These are phyloP conservation scores for Penicillium antarcticum DNA, from an alignment of 495 filamentous ascomycete species.

Conservation along the genomic window DNA sequence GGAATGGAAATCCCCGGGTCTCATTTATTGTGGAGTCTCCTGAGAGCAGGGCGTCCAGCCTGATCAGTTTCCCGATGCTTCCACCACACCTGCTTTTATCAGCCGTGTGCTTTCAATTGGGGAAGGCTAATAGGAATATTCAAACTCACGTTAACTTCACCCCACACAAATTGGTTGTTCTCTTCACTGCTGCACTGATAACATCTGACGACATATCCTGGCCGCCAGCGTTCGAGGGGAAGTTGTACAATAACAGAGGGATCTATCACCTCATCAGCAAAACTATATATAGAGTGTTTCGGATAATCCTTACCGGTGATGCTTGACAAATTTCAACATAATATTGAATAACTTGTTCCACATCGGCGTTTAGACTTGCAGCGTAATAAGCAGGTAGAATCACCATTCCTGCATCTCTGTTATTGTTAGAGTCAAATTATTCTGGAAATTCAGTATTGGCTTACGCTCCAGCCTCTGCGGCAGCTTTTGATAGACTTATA, in stretches of 20 bases:
- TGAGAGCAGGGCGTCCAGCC: conserved; percentile 10
- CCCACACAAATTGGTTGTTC: conserved; percentile 17
- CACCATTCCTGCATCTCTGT: conserved; percentile 22
- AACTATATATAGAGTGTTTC: not conserved
- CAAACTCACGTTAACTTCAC: conserved; percentile 19
- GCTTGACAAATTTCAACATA: conserved; percentile 20
- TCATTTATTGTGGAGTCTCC: conserved; percentile 7
- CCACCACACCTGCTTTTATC: conserved; percentile 14
- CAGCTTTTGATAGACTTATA: conserved; percentile 10
- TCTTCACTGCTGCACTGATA: conserved; percentile 12
- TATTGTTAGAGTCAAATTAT: not conserved
- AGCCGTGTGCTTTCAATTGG: no score
- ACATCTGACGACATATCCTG: conserved; percentile 23
- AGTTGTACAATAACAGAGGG: conserved; percentile 20
- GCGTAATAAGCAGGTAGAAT: conserved; percentile 24
- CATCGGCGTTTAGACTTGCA: conserved; percentile 15
- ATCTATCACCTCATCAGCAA: conserved; percentile 9
- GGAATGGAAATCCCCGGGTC: conserved; percentile 12
- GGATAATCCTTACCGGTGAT: conserved; percentile 12
- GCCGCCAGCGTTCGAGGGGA: conserved; percentile 20
- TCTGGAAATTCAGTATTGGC: not conserved
- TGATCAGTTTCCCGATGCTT: conserved; percentile 16
- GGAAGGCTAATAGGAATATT: no score
- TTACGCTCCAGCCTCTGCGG: conserved; percentile 19
- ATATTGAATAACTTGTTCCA: conserved; percentile 17